Evolutionary conservation across 495 filamentous ascomycete genomes (phyloP).

Genomic region (Neurospora sp.): DNA sequence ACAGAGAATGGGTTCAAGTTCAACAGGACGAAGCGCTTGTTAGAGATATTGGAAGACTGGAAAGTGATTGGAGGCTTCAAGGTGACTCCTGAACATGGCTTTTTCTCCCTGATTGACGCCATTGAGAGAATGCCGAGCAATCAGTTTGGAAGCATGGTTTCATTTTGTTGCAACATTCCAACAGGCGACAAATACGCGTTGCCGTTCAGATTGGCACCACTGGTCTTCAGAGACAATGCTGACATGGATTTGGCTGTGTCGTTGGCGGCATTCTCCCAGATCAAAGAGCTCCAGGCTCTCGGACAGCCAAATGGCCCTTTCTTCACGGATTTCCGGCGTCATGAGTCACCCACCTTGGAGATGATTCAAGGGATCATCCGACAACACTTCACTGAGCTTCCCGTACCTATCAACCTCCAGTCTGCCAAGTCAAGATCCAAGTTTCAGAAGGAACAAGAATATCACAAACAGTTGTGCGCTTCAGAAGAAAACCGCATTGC

Average conservation of each 20-base stretch:
- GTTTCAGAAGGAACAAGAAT: background rate
- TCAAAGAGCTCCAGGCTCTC: background rate
- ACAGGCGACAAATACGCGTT: background rate
- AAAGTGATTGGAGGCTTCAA: background rate
- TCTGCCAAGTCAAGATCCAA: background rate
- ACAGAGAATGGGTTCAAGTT: background rate
- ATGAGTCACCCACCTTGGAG: background rate
- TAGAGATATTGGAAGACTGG: background rate
- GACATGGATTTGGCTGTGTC: background rate
- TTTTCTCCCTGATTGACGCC: background rate
- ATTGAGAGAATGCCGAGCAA: background rate
- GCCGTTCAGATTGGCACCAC: slow-evolving; percentile 1
- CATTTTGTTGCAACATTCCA: background rate
- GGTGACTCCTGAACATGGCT: background rate
- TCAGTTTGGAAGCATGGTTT: slow-evolving; percentile 1
- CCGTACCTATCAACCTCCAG: background rate
- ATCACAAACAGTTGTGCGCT: background rate
- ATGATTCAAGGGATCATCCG: background rate
- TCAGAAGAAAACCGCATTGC: background rate
- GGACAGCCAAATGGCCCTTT: background rate
- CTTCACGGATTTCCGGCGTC: background rate
- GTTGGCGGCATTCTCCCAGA: background rate
- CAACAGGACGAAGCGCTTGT: background rate
- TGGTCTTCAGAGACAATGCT: background rate
- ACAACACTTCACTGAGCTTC: background rate